Base-by-base conservation (phyloP, 2,329 filamentous ascomycete genomes). In the Emericellopsis atlantica region DNA sequence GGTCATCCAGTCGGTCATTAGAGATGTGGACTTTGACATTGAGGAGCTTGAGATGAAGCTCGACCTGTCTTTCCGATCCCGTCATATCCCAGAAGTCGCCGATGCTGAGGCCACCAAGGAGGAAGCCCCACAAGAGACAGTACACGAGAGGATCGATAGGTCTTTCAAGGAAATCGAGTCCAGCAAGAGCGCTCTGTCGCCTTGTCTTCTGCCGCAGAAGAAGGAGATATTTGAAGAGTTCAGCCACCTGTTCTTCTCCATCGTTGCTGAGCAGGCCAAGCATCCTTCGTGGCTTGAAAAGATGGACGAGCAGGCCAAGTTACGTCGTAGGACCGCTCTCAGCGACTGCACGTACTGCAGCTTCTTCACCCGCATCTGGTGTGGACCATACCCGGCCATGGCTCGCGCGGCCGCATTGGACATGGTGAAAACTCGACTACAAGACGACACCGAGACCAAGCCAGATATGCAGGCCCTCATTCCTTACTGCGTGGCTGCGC, bases 291-390 rank as follows among this genome's bases (percentile, higher is more conserved):
- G 64, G n/a, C 53, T 74, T 8, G 53, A 61, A 41, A 62, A 62
- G 41, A 78, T 82, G 46, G 70, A 80, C 40, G 57, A 69, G 8
- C 58, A 69, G 6, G 64, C 75, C 1, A 64, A 76, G 36, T 60
- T 87, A 10, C 64, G 69, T 40, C 70, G 68, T 29, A 58, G 69
- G 22, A 56, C 64, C 6, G 79, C 76, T 1, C 60, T 74, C 29
- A 70, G 74, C 37, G 70, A 76, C 31, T 73, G 78, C 32, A 75
- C 84, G 18, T 88, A 82, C 51, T 65, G 88, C 43, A 81, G 78
- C 14, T 90, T 94, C 57, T 80, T 90, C 48, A 69, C 81, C 43
- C 74, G 80, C 41, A 74, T 87, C 14, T 88, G 84, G 76, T 84
- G 75, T 43, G 79, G 83, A 0, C 69, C 77, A 2, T 81, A 81